Percentiles rank a stretch among this genome's conserved stretches.
These are phyloP conservation scores for Populus pruinosa DNA, from an alignment of 345 rosid species.

Conservation along the genomic window DNA sequence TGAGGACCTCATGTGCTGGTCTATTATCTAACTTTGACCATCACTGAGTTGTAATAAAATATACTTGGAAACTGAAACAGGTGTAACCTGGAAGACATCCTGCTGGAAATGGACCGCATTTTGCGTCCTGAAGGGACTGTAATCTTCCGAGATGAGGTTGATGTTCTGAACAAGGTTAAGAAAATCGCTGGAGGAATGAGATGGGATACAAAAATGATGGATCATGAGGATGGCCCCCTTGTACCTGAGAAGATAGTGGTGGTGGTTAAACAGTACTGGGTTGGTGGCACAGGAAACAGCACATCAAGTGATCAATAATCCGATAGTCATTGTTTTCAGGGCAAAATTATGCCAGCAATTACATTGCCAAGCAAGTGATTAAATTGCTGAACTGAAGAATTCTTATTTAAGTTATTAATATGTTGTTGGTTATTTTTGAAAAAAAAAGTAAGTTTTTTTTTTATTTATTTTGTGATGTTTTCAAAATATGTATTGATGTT, in stretches of 20 bases:
- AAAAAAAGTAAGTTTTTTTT: no score
- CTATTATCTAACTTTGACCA: background rate
- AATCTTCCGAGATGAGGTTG: slow-evolving; percentile 77
- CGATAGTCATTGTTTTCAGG: background rate
- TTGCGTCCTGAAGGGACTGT: slow-evolving; percentile 86
- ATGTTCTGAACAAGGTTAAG: slow-evolving; percentile 68
- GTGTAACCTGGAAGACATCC: slow-evolving; percentile 79
- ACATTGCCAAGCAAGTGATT: background rate
- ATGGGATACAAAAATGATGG: slow-evolving; percentile 86
- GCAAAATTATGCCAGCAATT: background rate
- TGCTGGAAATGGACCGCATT: slow-evolving; percentile 86
- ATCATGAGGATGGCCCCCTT: slow-evolving; percentile 96
- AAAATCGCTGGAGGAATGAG: slow-evolving; percentile 75
- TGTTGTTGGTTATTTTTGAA: background rate
- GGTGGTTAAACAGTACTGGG: slow-evolving; percentile 87
- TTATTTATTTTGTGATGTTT: no score
- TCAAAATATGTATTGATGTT: no score
- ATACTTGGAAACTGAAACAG: slow-evolving; percentile 29
- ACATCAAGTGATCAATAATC: slow-evolving; percentile 35
- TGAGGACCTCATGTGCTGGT: background rate
- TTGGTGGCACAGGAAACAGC: slow-evolving; percentile 58
- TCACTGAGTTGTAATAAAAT: slow-evolving; percentile 9
- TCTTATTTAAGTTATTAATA: slow-evolving; percentile 18
- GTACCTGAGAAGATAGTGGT: slow-evolving; percentile 76
- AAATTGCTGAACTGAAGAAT: slow-evolving; percentile 21